A percentile compares a stretch with the other conserved stretches of the same genome.
Evolutionary conservation across 2,329 filamentous ascomycete species (phyloP).

Genomic region (Aureobasidium subglaciale): DNA sequence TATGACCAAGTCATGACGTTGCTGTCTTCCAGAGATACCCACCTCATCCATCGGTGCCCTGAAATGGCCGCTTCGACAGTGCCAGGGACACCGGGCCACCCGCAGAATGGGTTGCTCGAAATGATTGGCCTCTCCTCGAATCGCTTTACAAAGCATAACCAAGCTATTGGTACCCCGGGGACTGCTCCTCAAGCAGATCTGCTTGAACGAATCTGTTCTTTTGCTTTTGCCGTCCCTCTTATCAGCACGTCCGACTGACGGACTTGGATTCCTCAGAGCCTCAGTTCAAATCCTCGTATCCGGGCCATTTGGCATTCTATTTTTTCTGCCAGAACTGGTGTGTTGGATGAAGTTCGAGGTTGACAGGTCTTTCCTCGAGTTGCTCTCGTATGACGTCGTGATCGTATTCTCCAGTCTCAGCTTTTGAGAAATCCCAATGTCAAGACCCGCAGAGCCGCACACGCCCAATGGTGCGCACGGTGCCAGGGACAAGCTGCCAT

Average conservation of each 20-base stretch:
- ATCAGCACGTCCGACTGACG: background rate
- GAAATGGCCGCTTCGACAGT: background rate
- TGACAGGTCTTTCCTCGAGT: no score
- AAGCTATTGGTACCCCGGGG: background rate
- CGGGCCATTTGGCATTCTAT: no score
- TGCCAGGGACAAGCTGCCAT: background rate
- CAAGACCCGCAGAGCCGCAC: constrained; percentile 8
- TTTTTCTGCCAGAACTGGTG: no score
- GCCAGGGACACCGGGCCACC: background rate
- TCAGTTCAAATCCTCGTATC: background rate
- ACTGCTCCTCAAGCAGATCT: background rate
- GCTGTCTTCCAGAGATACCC: background rate
- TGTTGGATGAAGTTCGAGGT: no score
- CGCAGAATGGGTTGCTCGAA: background rate
- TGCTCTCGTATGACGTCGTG: background rate
- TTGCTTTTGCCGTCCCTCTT: constrained; percentile 7
- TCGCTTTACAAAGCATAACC: background rate
- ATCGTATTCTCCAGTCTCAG: background rate
- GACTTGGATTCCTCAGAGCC: background rate
- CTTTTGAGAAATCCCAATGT: background rate
- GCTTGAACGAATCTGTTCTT: background rate
- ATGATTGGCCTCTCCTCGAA: background rate
- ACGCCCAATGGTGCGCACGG: constrained; percentile 4
- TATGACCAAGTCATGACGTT: constrained; percentile 1
- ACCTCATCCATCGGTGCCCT: background rate